Evolutionary conservation across 257 asterid species (phyloP).

Genomic region (Plectranthus barbatus): DNA sequence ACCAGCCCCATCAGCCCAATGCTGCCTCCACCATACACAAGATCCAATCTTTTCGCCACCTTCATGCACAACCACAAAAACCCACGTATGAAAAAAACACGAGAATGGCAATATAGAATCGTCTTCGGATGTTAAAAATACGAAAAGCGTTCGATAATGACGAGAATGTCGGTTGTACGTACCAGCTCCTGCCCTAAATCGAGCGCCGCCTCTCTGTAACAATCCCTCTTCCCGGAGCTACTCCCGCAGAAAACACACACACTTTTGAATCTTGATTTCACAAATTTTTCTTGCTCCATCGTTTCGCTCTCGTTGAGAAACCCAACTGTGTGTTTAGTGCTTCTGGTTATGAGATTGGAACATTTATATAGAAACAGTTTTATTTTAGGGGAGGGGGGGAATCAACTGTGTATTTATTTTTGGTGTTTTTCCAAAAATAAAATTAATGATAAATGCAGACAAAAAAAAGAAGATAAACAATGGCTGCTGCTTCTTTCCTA

Average conservation of each 20-base stretch:
- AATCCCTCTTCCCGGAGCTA: constrained; percentile 60
- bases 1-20: constrained; percentile 72
- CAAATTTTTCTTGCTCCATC: constrained; percentile 16
- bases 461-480: neutral
- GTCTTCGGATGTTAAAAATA: neutral
- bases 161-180: neutral
- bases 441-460: constrained; percentile 10
- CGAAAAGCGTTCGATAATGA: neutral
- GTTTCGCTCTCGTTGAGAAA: neutral
- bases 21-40: constrained; percentile 78
- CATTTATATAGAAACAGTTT: too few species aligned
- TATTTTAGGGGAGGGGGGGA: too few species aligned
- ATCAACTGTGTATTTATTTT: neutral
- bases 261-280: constrained; percentile 40
- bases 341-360: neutral
- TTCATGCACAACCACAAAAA: constrained; percentile 21
- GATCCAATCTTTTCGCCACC: constrained; percentile 56
- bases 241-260: constrained; percentile 77
- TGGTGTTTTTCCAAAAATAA: neutral
- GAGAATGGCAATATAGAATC: neutral
- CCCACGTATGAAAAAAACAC: neutral
- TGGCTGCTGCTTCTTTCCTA: neutral
- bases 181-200: constrained; percentile 67
- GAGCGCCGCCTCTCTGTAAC: constrained; percentile 55
- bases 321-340: neutral